Percentiles rank a stretch among this genome's conserved stretches.
These are phyloP conservation scores for Cynara cardunculus DNA, from an alignment of 129 eudicot genomes.

Conservation along the genomic window DNA sequence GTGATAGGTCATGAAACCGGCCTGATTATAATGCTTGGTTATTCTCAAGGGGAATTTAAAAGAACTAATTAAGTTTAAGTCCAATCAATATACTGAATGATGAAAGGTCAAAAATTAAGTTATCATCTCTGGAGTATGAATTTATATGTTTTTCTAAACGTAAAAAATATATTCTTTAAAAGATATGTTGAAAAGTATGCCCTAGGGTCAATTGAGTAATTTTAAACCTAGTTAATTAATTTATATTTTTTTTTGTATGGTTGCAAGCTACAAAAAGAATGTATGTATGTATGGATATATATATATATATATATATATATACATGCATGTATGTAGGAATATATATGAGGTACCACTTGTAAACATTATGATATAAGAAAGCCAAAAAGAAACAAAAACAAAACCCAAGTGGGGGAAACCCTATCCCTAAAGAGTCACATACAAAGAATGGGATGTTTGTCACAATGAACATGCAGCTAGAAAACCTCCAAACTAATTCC, in stretches of 20 bases:
- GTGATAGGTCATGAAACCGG: neutral
- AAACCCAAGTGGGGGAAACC: conserved; percentile 34
- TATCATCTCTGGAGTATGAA: no score
- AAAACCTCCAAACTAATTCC: conserved; percentile 25
- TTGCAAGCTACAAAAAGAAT: conserved; percentile 26
- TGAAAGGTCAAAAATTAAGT: no score
- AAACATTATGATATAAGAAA: conserved; percentile 8
- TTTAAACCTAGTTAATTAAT: neutral
- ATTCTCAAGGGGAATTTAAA: no score
- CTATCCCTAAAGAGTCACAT: conserved; percentile 25
- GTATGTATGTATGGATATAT: neutral
- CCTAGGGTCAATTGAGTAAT: neutral
- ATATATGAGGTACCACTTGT: conserved; percentile 2
- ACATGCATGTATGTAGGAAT: neutral
- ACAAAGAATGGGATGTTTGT: conserved; percentile 28
- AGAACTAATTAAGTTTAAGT: no score
- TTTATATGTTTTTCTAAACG: no score
- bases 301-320: conserved; percentile 7
- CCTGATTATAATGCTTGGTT: neutral
- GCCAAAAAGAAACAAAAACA: conserved; percentile 10
- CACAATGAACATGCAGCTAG: conserved; percentile 27
- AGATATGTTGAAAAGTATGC: neutral
- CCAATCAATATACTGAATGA: neutral
- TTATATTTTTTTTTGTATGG: neutral
- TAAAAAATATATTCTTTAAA: no score